A percentile compares a stretch with the other conserved stretches of the same genome.
phyloP scores from a whole-genome alignment of 108 stramenopile genomes.

The Pseudonitzschia delicatissima region DNA sequence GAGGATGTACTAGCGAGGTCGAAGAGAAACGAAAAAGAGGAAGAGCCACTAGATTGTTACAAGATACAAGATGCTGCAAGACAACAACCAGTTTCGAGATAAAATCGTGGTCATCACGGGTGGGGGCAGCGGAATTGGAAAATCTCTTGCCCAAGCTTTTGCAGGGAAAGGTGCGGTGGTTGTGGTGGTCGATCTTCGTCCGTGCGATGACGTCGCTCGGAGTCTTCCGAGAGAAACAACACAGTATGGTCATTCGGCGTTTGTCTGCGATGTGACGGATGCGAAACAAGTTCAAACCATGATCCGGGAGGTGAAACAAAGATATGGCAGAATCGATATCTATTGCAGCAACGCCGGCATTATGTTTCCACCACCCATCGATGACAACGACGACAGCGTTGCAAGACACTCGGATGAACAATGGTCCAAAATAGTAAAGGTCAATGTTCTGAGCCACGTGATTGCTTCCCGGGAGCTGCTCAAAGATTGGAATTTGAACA shows the following conservation, averaged over 20 bases:
- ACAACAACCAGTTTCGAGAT: too few species aligned
- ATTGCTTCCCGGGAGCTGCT: slow-evolving; percentile 22
- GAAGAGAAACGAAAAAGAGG: too few species aligned
- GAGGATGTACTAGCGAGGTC: too few species aligned
- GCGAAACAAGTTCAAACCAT: slow-evolving; percentile 7
- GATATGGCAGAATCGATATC: slow-evolving; percentile 15
- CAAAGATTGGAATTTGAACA: slow-evolving; percentile 18
- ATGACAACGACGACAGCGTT: background rate
- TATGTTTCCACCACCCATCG: background rate
- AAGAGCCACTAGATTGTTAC: too few species aligned
- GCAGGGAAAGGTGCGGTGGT: slow-evolving; percentile 24
- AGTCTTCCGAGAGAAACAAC: background rate
- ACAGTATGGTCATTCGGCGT: background rate
- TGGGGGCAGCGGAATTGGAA: slow-evolving; percentile 38
- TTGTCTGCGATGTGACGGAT: slow-evolving; percentile 22
- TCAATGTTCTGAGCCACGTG: slow-evolving; percentile 25
- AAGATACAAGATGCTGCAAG: too few species aligned
- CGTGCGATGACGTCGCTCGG: background rate
- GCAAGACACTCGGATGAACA: slow-evolving; percentile 20
- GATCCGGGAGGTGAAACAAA: slow-evolving; percentile 9
- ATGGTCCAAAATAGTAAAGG: slow-evolving; percentile 19
- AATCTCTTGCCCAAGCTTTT: slow-evolving; percentile 29
- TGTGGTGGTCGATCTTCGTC: slow-evolving; percentile 7
- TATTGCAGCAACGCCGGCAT: slow-evolving; percentile 38
- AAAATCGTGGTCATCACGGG: slow-evolving; percentile 41